These are phyloP conservation scores for Gossypioides kirkii DNA, from an alignment of 345 rosid species.

Conservation along the genomic window DNA sequence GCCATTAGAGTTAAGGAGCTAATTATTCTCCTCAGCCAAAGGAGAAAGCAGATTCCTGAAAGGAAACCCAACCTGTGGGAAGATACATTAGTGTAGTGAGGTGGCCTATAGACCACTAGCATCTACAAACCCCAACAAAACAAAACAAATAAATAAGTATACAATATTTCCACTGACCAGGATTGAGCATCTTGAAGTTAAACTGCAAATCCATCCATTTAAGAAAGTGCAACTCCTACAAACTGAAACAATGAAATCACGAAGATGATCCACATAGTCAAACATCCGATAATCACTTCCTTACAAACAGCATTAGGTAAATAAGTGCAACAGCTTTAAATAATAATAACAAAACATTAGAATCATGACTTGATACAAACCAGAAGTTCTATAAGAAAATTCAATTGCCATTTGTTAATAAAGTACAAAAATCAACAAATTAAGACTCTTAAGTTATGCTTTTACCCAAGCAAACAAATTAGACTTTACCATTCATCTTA, in stretches of 20 bases:
- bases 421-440: background rate
- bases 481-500: background rate
- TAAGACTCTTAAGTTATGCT: background rate
- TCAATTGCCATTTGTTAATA: background rate
- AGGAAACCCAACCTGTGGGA: slow-evolving; percentile 28
- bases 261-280: slow-evolving; percentile 18
- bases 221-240: slow-evolving; percentile 22
- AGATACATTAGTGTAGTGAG: background rate
- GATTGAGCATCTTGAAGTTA: slow-evolving; percentile 22
- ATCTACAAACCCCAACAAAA: background rate
- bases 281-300: slow-evolving; percentile 12
- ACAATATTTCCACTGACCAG: slow-evolving; percentile 18
- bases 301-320: background rate
- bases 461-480: background rate
- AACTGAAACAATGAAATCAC: slow-evolving; percentile 19
- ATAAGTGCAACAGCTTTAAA: background rate
- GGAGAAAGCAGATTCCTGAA: slow-evolving; percentile 19
- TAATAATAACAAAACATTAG: background rate
- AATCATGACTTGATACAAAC: background rate
- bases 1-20: slow-evolving; percentile 26
- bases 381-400: background rate
- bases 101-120: background rate
- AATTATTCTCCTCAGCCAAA: slow-evolving; percentile 15
- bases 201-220: slow-evolving; percentile 16
- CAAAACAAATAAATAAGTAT: background rate